A percentile compares a stretch with the other conserved stretches of the same genome.
phyloP scores from a whole-genome alignment of 345 rosid genomes.

The Passiflora organensis region DNA sequence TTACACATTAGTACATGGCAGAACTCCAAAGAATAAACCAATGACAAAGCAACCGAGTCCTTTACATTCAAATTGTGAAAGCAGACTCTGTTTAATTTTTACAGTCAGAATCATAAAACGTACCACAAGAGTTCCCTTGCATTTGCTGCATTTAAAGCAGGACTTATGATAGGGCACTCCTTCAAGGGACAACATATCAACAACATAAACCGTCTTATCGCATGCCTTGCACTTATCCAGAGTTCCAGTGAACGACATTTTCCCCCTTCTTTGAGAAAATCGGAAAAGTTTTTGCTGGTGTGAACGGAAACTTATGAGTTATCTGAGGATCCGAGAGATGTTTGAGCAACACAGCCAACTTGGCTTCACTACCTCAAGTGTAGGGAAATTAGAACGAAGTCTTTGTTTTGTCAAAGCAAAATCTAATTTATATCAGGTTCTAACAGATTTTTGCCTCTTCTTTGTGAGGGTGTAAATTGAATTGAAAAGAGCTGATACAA shows the following conservation, averaged over 20 bases:
- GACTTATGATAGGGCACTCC: conserved; percentile 81
- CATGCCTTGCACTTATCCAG: conserved; percentile 88
- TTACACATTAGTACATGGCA: too few species aligned
- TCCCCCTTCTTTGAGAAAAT: background rate
- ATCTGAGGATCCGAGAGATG: background rate
- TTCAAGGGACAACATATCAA: conserved; percentile 81
- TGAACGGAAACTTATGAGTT: background rate
- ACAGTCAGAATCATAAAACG: too few species aligned
- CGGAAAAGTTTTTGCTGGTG: background rate
- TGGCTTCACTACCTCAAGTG: conserved; percentile 26
- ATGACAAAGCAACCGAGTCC: too few species aligned
- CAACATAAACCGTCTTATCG: conserved; percentile 80
- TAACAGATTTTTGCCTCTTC: conserved; percentile 21
- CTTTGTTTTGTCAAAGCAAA: conserved; percentile 30
- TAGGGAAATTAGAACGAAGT: conserved; percentile 32
- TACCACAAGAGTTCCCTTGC: conserved; percentile 87
- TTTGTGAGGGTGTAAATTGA: conserved; percentile 20
- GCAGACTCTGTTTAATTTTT: too few species aligned
- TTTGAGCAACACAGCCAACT: too few species aligned
- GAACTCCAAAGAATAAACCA: too few species aligned
- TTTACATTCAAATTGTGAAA: too few species aligned
- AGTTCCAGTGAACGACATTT: conserved; percentile 88
- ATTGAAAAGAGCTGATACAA: conserved; percentile 9
- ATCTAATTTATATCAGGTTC: conserved; percentile 35
- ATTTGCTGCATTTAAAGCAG: conserved; percentile 89